Conservation (phyloP, 129 eudicot genomes). For the Ambrosia trifida region DNA sequence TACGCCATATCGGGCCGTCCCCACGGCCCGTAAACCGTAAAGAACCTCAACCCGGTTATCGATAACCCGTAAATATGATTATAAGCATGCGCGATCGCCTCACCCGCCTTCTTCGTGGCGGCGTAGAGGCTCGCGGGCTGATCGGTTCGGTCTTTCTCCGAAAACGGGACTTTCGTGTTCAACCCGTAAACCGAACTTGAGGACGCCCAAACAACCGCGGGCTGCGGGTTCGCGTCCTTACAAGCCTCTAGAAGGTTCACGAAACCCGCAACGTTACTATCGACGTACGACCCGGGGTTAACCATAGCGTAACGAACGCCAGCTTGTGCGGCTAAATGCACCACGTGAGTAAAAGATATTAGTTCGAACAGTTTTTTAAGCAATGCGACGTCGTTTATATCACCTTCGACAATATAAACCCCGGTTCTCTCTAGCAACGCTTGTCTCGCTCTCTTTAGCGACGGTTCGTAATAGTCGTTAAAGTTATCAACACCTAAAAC, state of each 20-base stretch:
- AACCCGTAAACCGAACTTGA: constrained; percentile 45
- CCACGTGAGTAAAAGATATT: constrained; percentile 28
- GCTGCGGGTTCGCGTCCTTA: constrained; percentile 24
- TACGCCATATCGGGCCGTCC: constrained; percentile 6
- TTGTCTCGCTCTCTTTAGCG: constrained; percentile 68
- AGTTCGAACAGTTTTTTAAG: constrained; percentile 32
- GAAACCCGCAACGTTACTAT: constrained; percentile 37
- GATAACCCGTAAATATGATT: constrained; percentile 50
- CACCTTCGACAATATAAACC: constrained; percentile 67
- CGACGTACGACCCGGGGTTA: constrained; percentile 38
- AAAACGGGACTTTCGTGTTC: constrained; percentile 39
- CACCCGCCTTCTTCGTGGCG: constrained; percentile 43
- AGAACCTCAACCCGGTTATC: constrained; percentile 26
- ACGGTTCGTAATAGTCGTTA: constrained; percentile 55
- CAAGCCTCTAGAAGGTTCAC: constrained; percentile 34
- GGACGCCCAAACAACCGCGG: constrained; percentile 50
- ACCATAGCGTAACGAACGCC: constrained; percentile 49
- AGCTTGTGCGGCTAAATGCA: constrained; percentile 54
- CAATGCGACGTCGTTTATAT: constrained; percentile 37
- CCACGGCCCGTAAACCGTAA: too few species aligned
- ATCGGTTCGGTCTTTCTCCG: constrained; percentile 30
- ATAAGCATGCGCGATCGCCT: constrained; percentile 41
- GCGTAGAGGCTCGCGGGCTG: constrained; percentile 30
- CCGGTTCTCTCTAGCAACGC: constrained; percentile 56
- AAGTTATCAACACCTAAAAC: constrained; percentile 29